Percentiles rank a stretch among this genome's conserved stretches.
Conservation (phyloP, 2,329 filamentous ascomycete species). For the Colletotrichum liaoningense region DNA sequence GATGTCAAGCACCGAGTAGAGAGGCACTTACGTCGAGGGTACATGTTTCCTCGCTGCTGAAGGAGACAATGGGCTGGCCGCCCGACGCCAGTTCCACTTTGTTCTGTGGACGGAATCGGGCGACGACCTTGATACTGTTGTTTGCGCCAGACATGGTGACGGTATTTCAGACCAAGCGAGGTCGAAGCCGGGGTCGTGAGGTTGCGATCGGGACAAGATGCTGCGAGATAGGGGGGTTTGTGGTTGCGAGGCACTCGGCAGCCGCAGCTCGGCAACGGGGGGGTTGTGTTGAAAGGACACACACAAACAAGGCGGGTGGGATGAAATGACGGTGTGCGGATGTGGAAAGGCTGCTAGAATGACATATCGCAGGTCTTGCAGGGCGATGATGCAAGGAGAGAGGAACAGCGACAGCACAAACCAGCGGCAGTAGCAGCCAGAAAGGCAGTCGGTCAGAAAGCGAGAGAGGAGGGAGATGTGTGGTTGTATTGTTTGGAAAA, state of each 20-base stretch:
- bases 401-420: slow-evolving; percentile 25
- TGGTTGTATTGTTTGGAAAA: slow-evolving; percentile 25
- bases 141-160: slow-evolving; percentile 68
- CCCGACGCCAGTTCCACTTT: slow-evolving; percentile 90
- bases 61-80: slow-evolving; percentile 90
- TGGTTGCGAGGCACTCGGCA: slow-evolving; percentile 33
- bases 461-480: neutral
- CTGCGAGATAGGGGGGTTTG: slow-evolving; percentile 10
- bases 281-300: slow-evolving; percentile 29
- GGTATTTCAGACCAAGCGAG: slow-evolving; percentile 36
- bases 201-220: slow-evolving; percentile 13
- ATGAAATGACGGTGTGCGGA: slow-evolving; percentile 36
- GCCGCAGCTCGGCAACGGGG: slow-evolving; percentile 33
- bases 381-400: slow-evolving; percentile 12
- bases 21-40: slow-evolving; percentile 77
- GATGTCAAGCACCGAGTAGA: neutral
- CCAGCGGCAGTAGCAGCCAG: slow-evolving; percentile 33
- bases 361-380: slow-evolving; percentile 34
- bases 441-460: slow-evolving; percentile 22
- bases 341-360: slow-evolving; percentile 33
- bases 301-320: slow-evolving; percentile 33
- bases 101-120: slow-evolving; percentile 97
- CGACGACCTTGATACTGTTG: slow-evolving; percentile 88
- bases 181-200: slow-evolving; percentile 32
- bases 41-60: slow-evolving; percentile 91